Evolutionary conservation across 1,284 basidiomycete species (phyloP), one percentile per base, ranked within the genome.

Genomic region (Amylostereum chailletii): DNA sequence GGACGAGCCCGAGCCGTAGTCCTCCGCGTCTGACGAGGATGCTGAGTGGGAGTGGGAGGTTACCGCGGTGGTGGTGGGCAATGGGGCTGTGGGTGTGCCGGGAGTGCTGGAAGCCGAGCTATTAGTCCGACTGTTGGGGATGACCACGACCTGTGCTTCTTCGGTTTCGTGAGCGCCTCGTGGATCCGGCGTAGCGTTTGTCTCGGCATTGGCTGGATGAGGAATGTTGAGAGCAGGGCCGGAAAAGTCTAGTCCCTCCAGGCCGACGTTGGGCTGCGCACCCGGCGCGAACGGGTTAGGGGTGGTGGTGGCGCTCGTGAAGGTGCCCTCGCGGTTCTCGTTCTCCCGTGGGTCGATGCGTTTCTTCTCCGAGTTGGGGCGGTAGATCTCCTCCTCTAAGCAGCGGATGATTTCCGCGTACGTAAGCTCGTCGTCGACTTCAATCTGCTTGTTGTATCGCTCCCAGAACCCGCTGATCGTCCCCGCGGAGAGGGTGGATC

Each of bases 401-500:
- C 86, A 91, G 51, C 75, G 74, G 19, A 95, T 82, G 0, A 81
- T 77, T 66, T 99, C 83, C 42, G 89, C 83, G 31, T 89, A 68
- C 0, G 84, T 87, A 41, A 99, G 69, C 58, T 90, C 84, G 54
- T 86, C 92, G 27, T 72, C 69, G 3, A 78, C 75, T 27, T 72
- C 68, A 2, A 78, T 75, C 0, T 83, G 74, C 5, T 76, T 71
- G 69, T 92, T 91, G 56, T 76, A 79, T 4, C 79, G 75, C 5
- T 72, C 79, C 68, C 87, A 98, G 76, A 94, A 95, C 5, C 77
- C 74, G 57, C 86, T 77, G 54, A 94, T 72, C 1, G 95, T 99
- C 45, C 81, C 72, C 0, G 66, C 69, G 3, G 90, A 90, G 37
- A 99, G 78, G 0, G 95, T 98, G 2, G 93, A 95, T 3, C 94